Percentiles rank a stretch among this genome's conserved stretches.
Conservation (phyloP, 208 protist species). For the Leishmania braziliensis region DNA sequence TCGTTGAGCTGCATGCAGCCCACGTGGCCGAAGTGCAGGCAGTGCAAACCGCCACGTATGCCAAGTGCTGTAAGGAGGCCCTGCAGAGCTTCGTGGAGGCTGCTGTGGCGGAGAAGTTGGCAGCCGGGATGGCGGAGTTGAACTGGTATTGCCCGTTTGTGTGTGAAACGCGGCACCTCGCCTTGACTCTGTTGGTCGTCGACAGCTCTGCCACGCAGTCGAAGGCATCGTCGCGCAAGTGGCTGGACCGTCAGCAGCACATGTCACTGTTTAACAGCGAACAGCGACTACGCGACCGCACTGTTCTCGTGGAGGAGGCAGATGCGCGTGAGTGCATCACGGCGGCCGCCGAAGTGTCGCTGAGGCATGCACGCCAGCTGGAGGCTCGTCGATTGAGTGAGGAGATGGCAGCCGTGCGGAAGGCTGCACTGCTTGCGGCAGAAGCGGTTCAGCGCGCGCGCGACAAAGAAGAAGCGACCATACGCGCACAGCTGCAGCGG, state of each 20-base stretch:
- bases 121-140: not conserved
- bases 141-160: not conserved
- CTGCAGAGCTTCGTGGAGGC: slow-evolving; percentile 9
- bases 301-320: slow-evolving; percentile 12
- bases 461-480: not conserved
- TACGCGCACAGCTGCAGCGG: slow-evolving; percentile 3
- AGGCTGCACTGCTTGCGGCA: not conserved
- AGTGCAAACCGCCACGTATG: slow-evolving; percentile 6
- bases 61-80: not conserved
- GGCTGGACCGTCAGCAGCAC: slow-evolving; percentile 23
- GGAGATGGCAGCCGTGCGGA: not conserved
- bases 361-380: not conserved
- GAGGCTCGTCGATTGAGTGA: not conserved
- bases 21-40: slow-evolving; percentile 13
- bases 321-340: slow-evolving; percentile 4
- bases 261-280: slow-evolving; percentile 12
- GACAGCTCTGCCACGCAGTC: slow-evolving; percentile 7
- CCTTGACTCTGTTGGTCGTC: slow-evolving; percentile 11
- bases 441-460: not conserved
- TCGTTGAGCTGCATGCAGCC: slow-evolving; percentile 18
- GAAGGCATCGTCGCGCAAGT: slow-evolving; percentile 5
- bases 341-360: slow-evolving; percentile 2
- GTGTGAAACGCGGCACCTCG: slow-evolving; percentile 11
- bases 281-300: slow-evolving; percentile 26
- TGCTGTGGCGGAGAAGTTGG: slow-evolving; percentile 8